phyloP scores from a whole-genome alignment of 2,329 filamentous ascomycete species.

The Camillea tinctor region DNA sequence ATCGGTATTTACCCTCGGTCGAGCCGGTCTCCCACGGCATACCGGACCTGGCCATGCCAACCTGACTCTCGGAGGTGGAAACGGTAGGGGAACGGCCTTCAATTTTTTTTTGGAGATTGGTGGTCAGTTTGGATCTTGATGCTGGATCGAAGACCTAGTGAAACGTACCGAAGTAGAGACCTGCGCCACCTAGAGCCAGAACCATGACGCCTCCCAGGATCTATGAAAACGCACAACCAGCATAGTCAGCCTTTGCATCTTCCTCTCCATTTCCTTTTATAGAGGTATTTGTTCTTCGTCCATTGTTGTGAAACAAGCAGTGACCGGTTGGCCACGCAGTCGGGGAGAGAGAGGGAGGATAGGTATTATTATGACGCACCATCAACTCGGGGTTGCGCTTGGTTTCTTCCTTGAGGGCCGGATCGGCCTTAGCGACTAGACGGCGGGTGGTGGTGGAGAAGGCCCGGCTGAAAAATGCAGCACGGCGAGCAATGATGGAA shows the following conservation, averaged over 20 bases:
- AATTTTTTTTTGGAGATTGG: not conserved
- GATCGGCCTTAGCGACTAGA: slow-evolving; percentile 37
- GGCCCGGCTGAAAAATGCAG: slow-evolving; percentile 32
- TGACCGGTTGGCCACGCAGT: not conserved
- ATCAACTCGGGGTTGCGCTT: slow-evolving; percentile 53
- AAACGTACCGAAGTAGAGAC: slow-evolving; percentile 78
- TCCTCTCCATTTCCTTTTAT: too few species aligned
- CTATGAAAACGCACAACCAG: slow-evolving; percentile 46
- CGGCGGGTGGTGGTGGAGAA: slow-evolving; percentile 56
- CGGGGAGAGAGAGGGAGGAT: not conserved
- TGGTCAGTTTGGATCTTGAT: not conserved
- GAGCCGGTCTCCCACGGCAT: slow-evolving; percentile 87
- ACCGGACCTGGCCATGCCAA: slow-evolving; percentile 70
- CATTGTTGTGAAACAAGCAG: not conserved
- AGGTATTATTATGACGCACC: slow-evolving; percentile 37
- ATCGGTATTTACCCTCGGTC: slow-evolving; percentile 67
- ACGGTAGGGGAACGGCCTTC: slow-evolving; percentile 81
- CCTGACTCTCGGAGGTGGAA: slow-evolving; percentile 75
- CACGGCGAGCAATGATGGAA: slow-evolving; percentile 54
- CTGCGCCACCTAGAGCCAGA: slow-evolving; percentile 80
- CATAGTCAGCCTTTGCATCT: slow-evolving; percentile 15
- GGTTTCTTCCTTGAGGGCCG: slow-evolving; percentile 54
- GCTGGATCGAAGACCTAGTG: slow-evolving; percentile 1
- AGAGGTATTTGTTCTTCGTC: not conserved
- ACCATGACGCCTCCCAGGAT: slow-evolving; percentile 91